phyloP scores from a whole-genome alignment of 2,329 filamentous ascomycete genomes.

The Colletotrichum sp. region DNA sequence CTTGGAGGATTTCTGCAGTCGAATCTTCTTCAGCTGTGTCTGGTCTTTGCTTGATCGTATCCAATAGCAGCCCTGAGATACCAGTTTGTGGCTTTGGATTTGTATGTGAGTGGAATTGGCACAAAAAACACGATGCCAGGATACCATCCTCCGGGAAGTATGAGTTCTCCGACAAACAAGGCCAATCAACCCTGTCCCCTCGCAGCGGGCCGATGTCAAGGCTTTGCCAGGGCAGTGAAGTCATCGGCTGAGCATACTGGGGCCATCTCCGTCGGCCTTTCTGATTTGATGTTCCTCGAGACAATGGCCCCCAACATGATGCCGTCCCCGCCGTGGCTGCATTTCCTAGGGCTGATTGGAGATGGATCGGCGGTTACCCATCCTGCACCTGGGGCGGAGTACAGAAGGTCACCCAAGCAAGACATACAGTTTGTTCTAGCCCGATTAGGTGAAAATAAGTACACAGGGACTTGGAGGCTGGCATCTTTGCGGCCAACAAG shows the following conservation, averaged over 20 bases:
- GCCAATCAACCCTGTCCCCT: background rate
- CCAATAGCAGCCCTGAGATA: background rate
- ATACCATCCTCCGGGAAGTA: background rate
- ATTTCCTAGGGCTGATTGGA: background rate
- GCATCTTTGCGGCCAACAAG: background rate
- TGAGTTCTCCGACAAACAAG: background rate
- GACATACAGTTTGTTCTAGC: background rate
- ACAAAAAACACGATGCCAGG: background rate
- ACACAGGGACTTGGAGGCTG: background rate
- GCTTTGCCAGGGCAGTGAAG: background rate
- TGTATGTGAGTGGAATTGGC: background rate
- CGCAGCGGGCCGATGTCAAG: background rate
- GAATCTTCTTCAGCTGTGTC: background rate
- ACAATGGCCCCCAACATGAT: background rate
- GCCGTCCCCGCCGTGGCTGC: background rate
- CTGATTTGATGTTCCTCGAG: background rate
- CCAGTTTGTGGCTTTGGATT: background rate
- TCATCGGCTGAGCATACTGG: background rate
- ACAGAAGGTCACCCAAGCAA: background rate
- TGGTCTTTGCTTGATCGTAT: background rate
- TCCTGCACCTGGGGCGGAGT: background rate
- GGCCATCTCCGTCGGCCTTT: background rate
- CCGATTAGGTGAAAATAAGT: slow-evolving; percentile 18
- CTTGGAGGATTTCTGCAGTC: background rate
- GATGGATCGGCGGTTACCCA: background rate